Conservation (phyloP, 1,284 basidiomycete genomes). For the Ustilago loliicola region DNA sequence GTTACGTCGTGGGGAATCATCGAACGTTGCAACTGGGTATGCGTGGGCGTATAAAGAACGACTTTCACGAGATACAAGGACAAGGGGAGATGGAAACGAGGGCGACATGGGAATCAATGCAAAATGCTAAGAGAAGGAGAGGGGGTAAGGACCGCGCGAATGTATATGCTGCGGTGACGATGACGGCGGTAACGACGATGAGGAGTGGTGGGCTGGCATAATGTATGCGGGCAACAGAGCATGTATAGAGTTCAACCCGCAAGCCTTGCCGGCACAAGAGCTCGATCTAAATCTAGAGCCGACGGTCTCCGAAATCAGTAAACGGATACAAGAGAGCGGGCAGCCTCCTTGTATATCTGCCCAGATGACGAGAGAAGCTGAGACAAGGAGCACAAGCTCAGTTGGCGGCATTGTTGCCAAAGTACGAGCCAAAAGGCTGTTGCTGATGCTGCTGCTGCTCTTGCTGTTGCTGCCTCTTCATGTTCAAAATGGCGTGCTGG, state of each 20-base stretch:
- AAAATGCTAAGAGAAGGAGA: conserved; percentile 1
- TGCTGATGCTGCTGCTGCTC: conserved; percentile 10
- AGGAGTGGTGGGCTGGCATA: background rate
- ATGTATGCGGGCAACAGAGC: background rate
- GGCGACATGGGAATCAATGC: conserved; percentile 4
- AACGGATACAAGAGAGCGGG: background rate
- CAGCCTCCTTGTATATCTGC: background rate
- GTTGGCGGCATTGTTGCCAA: conserved; percentile 24
- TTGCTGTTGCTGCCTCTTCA: conserved; percentile 12
- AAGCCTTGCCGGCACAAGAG: background rate
- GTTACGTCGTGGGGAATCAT: conserved; percentile 12
- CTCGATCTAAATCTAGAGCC: background rate
- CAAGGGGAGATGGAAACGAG: conserved; percentile 1
- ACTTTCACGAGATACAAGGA: conserved; percentile 9
- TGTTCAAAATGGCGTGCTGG: conserved; percentile 6
- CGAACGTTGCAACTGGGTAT: conserved; percentile 14
- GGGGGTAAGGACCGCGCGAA: background rate
- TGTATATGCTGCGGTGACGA: conserved; percentile 7
- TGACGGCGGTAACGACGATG: background rate
- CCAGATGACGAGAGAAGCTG: background rate
- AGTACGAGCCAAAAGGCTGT: conserved; percentile 29
- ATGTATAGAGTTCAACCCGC: background rate
- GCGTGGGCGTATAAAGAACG: conserved; percentile 8
- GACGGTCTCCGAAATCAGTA: background rate
- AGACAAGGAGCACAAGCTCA: background rate